These are phyloP conservation scores for Vaccinium darrowii DNA, from an alignment of 148 eudicot species.

Conservation along the genomic window DNA sequence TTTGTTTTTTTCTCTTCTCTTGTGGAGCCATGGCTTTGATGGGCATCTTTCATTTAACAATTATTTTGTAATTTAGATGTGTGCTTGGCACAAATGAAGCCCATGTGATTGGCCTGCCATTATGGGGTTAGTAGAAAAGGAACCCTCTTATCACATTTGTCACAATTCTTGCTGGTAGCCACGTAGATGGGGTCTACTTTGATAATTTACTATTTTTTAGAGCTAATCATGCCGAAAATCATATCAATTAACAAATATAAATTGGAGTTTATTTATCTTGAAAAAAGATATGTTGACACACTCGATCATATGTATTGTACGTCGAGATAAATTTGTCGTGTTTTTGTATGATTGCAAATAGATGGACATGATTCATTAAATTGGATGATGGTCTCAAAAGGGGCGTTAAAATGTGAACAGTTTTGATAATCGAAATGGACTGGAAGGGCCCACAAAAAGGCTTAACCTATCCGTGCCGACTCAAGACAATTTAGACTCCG, in stretches of 20 bases:
- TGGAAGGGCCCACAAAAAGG: background rate
- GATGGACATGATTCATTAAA: background rate
- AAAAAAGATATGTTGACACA: background rate
- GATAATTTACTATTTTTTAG: background rate
- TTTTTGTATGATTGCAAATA: too few species aligned
- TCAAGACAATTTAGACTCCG: too few species aligned
- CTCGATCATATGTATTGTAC: too few species aligned
- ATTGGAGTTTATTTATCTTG: too few species aligned
- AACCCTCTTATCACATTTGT: background rate
- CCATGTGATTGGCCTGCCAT: constrained; percentile 9
- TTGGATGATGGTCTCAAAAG: background rate
- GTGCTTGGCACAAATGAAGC: background rate
- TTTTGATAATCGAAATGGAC: background rate
- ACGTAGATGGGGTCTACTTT: background rate
- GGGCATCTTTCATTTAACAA: constrained; percentile 11
- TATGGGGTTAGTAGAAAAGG: background rate
- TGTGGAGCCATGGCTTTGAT: constrained; percentile 19
- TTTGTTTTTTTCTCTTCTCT: background rate
- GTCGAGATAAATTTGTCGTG: background rate
- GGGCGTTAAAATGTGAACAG: background rate
- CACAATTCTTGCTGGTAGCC: background rate
- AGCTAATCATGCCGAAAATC: background rate
- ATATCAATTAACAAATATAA: too few species aligned
- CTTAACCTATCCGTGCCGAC: background rate
- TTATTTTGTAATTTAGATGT: constrained; percentile 11